phyloP scores from a whole-genome alignment of 768 basidiomycete genomes.

The Neoboletus magnificus region DNA sequence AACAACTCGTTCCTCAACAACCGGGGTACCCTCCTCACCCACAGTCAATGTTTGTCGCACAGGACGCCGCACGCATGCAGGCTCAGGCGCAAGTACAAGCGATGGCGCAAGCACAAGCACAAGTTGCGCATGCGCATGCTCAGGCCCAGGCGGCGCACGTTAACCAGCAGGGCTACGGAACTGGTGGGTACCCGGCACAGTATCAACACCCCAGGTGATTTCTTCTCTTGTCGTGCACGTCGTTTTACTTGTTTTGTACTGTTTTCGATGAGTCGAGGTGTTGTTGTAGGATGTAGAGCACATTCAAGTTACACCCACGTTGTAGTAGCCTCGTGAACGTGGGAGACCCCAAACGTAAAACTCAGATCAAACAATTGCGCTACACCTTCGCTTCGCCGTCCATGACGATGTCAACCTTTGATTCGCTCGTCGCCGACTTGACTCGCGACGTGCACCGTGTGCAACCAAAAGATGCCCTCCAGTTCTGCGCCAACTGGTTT shows the following conservation, averaged over 20 bases:
- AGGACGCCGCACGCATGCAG: constrained; percentile 36
- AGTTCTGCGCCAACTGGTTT: constrained; percentile 95
- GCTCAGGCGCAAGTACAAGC: constrained; percentile 43
- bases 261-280: constrained; percentile 3
- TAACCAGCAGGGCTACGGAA: constrained; percentile 28
- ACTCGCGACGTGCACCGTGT: constrained; percentile 82
- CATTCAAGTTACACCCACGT: neutral
- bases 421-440: constrained; percentile 77
- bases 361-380: constrained; percentile 5
- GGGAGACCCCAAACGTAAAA: constrained; percentile 18
- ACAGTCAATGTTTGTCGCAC: constrained; percentile 32
- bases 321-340: constrained; percentile 22
- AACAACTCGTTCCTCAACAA: constrained; percentile 36
- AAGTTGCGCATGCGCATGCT: constrained; percentile 40
- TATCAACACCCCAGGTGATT: constrained; percentile 32
- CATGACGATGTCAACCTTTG: constrained; percentile 63
- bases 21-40: constrained; percentile 31
- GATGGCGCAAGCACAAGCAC: constrained; percentile 41
- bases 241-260: constrained; percentile 10
- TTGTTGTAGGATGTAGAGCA: constrained; percentile 3
- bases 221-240: neutral
- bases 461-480: constrained; percentile 87
- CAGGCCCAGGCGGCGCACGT: constrained; percentile 35
- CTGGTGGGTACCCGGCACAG: constrained; percentile 28
- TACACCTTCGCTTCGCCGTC: constrained; percentile 2